A percentile compares a stretch with the other conserved stretches of the same genome.
Conservation (phyloP, 805 yeast genomes). For the Nakazawaea siamensis region DNA sequence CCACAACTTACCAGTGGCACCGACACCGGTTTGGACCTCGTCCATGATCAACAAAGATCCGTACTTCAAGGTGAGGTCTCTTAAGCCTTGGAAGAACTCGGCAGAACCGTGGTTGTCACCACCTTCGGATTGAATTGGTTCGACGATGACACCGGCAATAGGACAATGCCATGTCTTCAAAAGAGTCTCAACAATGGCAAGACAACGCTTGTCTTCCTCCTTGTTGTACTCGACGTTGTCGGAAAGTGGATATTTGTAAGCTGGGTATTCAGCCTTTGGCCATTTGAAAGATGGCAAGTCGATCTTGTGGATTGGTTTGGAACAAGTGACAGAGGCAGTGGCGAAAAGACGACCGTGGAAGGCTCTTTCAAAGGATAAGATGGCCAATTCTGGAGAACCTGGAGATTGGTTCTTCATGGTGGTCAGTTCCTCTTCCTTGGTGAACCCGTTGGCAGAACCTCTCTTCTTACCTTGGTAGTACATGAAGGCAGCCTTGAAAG, state of each 20-base stretch:
- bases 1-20: constrained; percentile 68
- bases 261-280: constrained; percentile 65
- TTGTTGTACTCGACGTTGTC: constrained; percentile 44
- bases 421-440: constrained; percentile 35
- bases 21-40: constrained; percentile 72
- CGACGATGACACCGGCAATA: constrained; percentile 46
- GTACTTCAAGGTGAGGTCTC: constrained; percentile 50
- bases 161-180: constrained; percentile 30
- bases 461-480: constrained; percentile 49
- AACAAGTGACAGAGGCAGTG: constrained; percentile 45
- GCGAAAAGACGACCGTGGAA: constrained; percentile 55
- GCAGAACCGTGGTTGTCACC: constrained; percentile 68
- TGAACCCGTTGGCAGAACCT: constrained; percentile 32
- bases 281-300: constrained; percentile 54
- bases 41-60: constrained; percentile 56
- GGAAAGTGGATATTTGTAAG: constrained; percentile 77
- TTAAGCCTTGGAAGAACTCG: constrained; percentile 52
- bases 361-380: constrained; percentile 43
- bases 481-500: constrained; percentile 66
- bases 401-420: constrained; percentile 45
- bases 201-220: constrained; percentile 39
- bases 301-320: constrained; percentile 49
- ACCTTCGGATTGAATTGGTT: constrained; percentile 68
- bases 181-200: constrained; percentile 33
- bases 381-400: constrained; percentile 44